Conservation (phyloP, 2,329 filamentous ascomycete species). For the Xylaria sp. region DNA sequence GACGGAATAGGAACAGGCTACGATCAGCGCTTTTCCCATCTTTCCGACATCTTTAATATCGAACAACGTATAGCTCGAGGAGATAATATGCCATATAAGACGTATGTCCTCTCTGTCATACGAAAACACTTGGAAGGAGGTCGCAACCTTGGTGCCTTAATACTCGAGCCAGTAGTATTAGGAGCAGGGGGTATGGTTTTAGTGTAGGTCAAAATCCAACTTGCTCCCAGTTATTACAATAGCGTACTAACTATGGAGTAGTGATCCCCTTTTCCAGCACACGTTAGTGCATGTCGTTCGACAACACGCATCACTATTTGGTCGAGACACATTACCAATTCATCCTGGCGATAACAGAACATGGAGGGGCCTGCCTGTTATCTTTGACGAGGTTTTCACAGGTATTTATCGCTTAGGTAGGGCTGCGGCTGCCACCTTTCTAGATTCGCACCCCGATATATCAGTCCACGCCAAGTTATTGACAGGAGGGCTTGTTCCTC, state of each 20-base stretch:
- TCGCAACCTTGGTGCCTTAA: constrained; percentile 77
- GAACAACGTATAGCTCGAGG: constrained; percentile 57
- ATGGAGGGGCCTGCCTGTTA: constrained; percentile 80
- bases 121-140: constrained; percentile 64
- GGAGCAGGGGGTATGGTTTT: constrained; percentile 88
- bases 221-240: not conserved
- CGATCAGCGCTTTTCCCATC: constrained; percentile 56
- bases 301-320: constrained; percentile 65
- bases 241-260: constrained; percentile 47
- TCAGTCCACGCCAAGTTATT: constrained; percentile 85
- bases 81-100: constrained; percentile 63
- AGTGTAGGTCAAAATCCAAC: constrained; percentile 61
- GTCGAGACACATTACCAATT: constrained; percentile 33
- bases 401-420: constrained; percentile 84
- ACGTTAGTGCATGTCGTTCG: constrained; percentile 75
- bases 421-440: constrained; percentile 75
- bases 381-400: constrained; percentile 91
- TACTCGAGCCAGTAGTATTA: constrained; percentile 83
- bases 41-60: constrained; percentile 71
- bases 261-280: constrained; percentile 83
- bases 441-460: constrained; percentile 76
- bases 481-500: constrained; percentile 80
- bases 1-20: constrained; percentile 56
- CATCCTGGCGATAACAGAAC: constrained; percentile 19
- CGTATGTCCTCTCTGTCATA: constrained; percentile 67